These are phyloP conservation scores for Nannizzia gypsea DNA, from an alignment of 2,329 filamentous ascomycete genomes.

Conservation along the genomic window DNA sequence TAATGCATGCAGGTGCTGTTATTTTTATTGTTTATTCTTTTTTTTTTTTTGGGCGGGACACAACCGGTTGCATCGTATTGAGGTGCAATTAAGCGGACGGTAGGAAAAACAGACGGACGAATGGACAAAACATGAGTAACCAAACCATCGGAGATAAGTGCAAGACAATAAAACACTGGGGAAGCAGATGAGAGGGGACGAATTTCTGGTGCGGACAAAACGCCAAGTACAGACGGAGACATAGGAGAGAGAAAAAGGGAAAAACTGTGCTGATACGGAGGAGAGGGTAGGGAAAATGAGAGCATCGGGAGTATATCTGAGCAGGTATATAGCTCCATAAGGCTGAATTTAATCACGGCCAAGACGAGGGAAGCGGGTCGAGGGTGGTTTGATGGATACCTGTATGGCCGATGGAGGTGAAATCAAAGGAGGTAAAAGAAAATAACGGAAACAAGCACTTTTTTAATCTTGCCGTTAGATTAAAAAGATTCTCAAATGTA, in stretches of 20 bases:
- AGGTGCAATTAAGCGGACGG: background rate
- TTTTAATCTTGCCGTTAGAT: constrained; percentile 4
- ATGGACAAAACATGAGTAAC: background rate
- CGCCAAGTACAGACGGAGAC: background rate
- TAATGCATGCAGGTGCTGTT: constrained; percentile 1
- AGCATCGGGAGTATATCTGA: background rate
- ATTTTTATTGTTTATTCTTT: too few species aligned
- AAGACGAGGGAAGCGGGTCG: background rate
- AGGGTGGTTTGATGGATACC: background rate
- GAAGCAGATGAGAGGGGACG: background rate
- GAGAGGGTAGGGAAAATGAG: background rate
- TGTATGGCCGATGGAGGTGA: background rate
- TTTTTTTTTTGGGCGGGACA: background rate
- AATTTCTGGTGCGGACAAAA: background rate
- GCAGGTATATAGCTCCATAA: background rate
- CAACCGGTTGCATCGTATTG: background rate
- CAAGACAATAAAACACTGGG: background rate
- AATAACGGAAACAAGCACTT: background rate
- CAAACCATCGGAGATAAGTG: background rate
- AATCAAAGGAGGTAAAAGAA: background rate
- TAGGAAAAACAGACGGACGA: background rate
- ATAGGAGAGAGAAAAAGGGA: background rate
- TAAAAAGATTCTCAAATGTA: constrained; percentile 2
- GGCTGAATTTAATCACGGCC: background rate
- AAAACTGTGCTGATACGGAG: background rate